A percentile compares a stretch with the other conserved stretches of the same genome.
phyloP scores from a whole-genome alignment of 1,139 yeast species.

The Diutina pseudorugosa region DNA sequence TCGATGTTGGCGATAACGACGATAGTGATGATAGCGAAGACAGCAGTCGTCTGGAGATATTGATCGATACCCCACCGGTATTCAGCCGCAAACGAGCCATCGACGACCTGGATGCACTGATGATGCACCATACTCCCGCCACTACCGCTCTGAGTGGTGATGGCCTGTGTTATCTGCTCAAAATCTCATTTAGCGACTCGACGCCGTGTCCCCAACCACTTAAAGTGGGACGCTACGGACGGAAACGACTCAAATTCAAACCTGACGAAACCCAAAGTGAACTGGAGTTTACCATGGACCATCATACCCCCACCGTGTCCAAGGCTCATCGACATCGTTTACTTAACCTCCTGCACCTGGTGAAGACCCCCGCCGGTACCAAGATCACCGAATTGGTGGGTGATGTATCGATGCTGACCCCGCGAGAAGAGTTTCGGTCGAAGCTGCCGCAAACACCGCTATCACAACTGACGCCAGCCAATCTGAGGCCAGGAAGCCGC shows the following conservation, averaged over 20 bases:
- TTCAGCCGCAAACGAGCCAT: background rate
- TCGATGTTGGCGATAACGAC: background rate
- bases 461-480: background rate
- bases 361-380: background rate
- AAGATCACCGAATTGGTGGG: background rate
- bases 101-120: conserved; percentile 2
- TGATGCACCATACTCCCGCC: background rate
- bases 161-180: background rate
- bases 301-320: background rate
- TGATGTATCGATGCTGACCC: background rate
- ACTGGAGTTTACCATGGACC: background rate
- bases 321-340: conserved; percentile 1
- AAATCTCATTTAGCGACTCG: background rate
- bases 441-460: background rate
- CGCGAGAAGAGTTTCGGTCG: background rate
- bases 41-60: background rate
- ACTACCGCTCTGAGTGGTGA: background rate
- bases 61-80: conserved; percentile 1
- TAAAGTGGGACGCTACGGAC: background rate
- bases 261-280: background rate
- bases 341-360: background rate
- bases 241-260: conserved; percentile 1
- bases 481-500: background rate
- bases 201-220: conserved; percentile 3
- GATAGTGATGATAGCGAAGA: background rate